Evolutionary conservation across 78 protist species (phyloP), one percentile per base, ranked within the genome.

Genomic region (Neovahlkampfia damariscottae): DNA sequence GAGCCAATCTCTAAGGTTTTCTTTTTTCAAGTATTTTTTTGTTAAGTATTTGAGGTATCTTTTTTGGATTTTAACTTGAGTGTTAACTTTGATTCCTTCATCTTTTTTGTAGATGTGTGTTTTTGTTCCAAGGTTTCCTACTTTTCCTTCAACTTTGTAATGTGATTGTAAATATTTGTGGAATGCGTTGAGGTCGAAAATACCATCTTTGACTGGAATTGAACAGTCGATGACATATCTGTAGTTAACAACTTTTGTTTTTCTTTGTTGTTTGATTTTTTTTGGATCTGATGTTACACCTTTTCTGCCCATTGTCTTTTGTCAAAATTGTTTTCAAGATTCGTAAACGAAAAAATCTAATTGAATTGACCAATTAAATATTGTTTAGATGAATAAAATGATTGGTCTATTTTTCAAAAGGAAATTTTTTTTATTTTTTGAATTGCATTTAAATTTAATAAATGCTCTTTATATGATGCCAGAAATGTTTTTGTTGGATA

Each of bases 31-130:
- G 91, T 40, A 95, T 88, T 92, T 91, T 93, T 94, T 93, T 66
- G 96, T 81, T 39, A 95, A 78, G 83, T 91, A 95, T 89, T 95
- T 95, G 31, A 95, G 38, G 89, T 95, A 95, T 38, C 95, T 41
- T 88, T 93, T 91, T 36, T 82, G 66, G 74, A 41, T 29, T 72
- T 62, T 70, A 30, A 28, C 36, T 38, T 6, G 70, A 67, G 92
- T 30, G 8, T 75, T 19, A 62, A 92, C 72, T 28, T 69, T 6
- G 37, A 90, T 62, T 76, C 75, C 40, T 10, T 68, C 36, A 67
- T 58, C 67, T 2, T 84, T 90, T 30, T 69, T 30, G 32, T 77
- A 1, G 83, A 93, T 41, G 19, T 73, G n/a, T 29, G 91, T 88
- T 27, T 5, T 19, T 30, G 78, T 82, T 58, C 91, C 94, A 10